Base-by-base conservation (phyloP, 768 basidiomycete species). In the Myochromella boudieri region DNA sequence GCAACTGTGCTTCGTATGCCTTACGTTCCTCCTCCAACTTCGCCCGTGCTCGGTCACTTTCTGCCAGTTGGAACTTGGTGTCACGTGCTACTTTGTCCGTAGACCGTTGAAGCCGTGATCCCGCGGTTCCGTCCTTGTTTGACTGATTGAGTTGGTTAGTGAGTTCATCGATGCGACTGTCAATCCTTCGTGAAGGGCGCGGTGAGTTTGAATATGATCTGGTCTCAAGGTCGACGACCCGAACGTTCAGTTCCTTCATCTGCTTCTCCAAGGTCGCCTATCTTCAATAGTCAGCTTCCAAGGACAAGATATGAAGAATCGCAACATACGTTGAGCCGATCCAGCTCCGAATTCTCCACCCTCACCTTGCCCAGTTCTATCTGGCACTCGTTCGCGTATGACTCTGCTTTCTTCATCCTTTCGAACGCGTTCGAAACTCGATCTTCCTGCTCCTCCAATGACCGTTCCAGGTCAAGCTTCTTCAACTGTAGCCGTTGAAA, bases 191-290 rank as follows among this genome's bases (percentile, higher is more conserved):
- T 37, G 81, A 76, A 4, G 82, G 74, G 27, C 84, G 76, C 11
- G 84, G 79, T n/a, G 78, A 75, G 54, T 68, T 85, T 9, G 81
- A 64, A 52, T 90, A 82, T 4, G 88, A 84, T 58, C 75, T 86
- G 1, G 90, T 88, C 63, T 91, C 90, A 14, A 92, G 73, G 58
- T 92, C 91, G 7, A 89, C 82, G 45, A 93, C 82, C 31, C 84
- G 85, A 32, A 90, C 78, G 51, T 91, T 90, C 25, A 92, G 68
- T 42, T 92, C 91, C 59, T 91, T 91, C 60, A 87, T 74, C 59
- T 90, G 86, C 60, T 90, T 92, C 69, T 93, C 90, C 14, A 94
- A 71, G 52, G 75, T 81, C 9, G 87, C 88, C 91, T 94, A 31
- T 7, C 15, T 2, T 10, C 28, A 37, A 15, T 20, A 17, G 49